Evolutionary conservation across 257 asterid genomes (phyloP), one percentile per base, ranked within the genome.

Genomic region (Solanum boliviense): DNA sequence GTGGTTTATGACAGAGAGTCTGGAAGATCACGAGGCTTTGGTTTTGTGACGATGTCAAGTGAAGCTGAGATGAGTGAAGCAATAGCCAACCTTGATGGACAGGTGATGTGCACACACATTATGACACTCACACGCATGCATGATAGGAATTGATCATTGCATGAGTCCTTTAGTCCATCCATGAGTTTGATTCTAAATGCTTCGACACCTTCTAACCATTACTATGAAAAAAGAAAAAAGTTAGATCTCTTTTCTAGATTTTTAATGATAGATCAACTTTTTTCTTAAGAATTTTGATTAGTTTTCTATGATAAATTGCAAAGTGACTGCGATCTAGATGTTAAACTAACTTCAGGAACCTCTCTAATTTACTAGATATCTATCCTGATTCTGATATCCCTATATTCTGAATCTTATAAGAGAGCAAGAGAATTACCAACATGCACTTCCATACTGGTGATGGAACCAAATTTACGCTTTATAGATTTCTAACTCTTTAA

Each of bases 1-100:
- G 99, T 97, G 68, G 92, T 97, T 85, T 89, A 58, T 60, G 98
- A 96, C 86, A 92, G 98, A 89, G 99, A 97, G 12, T 91, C 92
- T 58, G 96, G 98, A 60, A 87, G 98, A 76, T 97, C 99, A 8
- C 95, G 98, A 11, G 99, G 99, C 87, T 97, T 97, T 91, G 99
- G 99, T 62, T 97, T 97, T 87, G 96, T 97, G 35, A 92, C 84
- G 29, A 95, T 97, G 99, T 91, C 98, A 15, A 93, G 91, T 79
- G 97, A 94, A 88, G 88, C 95, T 6, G 99, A 97, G 91, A 90
- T 93, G 95, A 94, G 93, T 35, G 96, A 94, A 84, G 98, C 98
- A 90, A 96, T 97, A 44, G 93, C 98, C 20, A 93, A 90, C 90
- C 98, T 97, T 25, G 98, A 97, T 88, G 98, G 98, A 75, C 94